A percentile compares a stretch with the other conserved stretches of the same genome.
These are phyloP conservation scores for Williopsis jadinii DNA, from an alignment of 1,139 yeast species.

Conservation along the genomic window DNA sequence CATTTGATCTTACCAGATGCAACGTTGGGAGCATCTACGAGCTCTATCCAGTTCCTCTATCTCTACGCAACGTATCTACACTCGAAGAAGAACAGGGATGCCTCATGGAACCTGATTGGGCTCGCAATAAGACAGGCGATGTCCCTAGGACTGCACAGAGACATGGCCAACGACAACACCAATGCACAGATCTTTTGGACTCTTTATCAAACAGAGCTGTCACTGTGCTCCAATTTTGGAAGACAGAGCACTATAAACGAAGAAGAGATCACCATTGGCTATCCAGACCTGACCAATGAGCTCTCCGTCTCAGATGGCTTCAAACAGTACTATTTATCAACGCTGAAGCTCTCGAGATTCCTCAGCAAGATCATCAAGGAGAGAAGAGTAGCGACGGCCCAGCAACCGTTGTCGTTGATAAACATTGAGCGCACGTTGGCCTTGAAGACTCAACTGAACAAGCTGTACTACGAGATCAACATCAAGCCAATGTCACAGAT, in stretches of 20 bases:
- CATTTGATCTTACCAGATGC: slow-evolving; percentile 36
- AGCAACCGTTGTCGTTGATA: slow-evolving; percentile 29
- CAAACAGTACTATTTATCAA: slow-evolving; percentile 26
- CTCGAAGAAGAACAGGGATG: slow-evolving; percentile 36
- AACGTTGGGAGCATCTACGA: slow-evolving; percentile 34
- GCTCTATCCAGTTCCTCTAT: slow-evolving; percentile 35
- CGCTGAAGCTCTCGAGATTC: slow-evolving; percentile 28
- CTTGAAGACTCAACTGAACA: slow-evolving; percentile 26
- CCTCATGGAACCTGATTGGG: slow-evolving; percentile 38
- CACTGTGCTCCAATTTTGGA: slow-evolving; percentile 34
- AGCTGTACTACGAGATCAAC: slow-evolving; percentile 25
- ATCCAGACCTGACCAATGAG: slow-evolving; percentile 50
- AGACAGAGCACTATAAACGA: slow-evolving; percentile 33
- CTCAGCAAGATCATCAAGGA: slow-evolving; percentile 31
- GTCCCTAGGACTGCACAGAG: slow-evolving; percentile 38
- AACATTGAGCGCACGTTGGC: slow-evolving; percentile 32
- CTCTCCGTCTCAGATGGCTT: slow-evolving; percentile 28
- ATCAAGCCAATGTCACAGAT: slow-evolving; percentile 21
- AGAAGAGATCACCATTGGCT: slow-evolving; percentile 61
- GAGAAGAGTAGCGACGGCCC: slow-evolving; percentile 25
- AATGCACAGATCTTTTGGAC: slow-evolving; percentile 30
- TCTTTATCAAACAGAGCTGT: slow-evolving; percentile 30
- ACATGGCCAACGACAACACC: slow-evolving; percentile 10
- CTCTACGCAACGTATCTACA: slow-evolving; percentile 36
- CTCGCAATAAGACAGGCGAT: slow-evolving; percentile 38